A percentile compares a stretch with the other conserved stretches of the same genome.
Evolutionary conservation across 176 grass and related monocot species (phyloP).

Genomic region (Echinochloa phyllopogon): DNA sequence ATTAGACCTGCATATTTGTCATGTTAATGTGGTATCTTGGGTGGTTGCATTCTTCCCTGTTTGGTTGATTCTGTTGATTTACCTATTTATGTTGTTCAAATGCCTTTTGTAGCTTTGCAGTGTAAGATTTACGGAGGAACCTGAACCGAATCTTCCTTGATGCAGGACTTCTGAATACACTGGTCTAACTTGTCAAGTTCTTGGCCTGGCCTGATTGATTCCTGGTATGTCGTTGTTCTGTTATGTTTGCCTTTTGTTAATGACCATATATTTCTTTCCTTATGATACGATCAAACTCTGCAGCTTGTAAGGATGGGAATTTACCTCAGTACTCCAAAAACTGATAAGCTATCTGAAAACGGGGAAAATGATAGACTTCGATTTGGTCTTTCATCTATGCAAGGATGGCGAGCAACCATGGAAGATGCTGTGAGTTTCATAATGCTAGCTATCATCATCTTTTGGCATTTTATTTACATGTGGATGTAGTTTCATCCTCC

Average conservation of each 20-base stretch:
- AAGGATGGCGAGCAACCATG: conserved; percentile 98
- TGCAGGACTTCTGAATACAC: background rate
- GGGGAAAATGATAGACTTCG: conserved; percentile 71
- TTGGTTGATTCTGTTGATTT: background rate
- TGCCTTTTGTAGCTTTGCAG: conserved; percentile 24
- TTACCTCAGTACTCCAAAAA: conserved; percentile 95
- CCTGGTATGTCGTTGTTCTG: conserved; percentile 29
- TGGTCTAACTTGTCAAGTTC: conserved; percentile 24
- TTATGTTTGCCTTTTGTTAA: conserved; percentile 21
- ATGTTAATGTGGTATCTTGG: conserved; percentile 19
- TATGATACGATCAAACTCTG: background rate
- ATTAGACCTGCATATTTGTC: background rate
- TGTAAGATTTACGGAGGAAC: background rate
- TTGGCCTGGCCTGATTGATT: conserved; percentile 17
- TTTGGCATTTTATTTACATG: conserved; percentile 5
- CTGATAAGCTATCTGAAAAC: conserved; percentile 79
- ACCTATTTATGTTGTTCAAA: background rate
- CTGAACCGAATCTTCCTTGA: background rate
- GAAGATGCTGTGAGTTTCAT: conserved; percentile 91
- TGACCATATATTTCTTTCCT: conserved; percentile 15
- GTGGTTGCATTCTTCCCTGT: conserved; percentile 8
- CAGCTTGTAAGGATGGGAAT: conserved; percentile 72
- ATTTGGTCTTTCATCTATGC: conserved; percentile 96
- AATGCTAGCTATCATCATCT: conserved; percentile 31
- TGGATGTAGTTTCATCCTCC: background rate